Percentiles rank a stretch among this genome's conserved stretches.
Conservation (phyloP, 495 filamentous ascomycete genomes). For the Podospora conica region DNA sequence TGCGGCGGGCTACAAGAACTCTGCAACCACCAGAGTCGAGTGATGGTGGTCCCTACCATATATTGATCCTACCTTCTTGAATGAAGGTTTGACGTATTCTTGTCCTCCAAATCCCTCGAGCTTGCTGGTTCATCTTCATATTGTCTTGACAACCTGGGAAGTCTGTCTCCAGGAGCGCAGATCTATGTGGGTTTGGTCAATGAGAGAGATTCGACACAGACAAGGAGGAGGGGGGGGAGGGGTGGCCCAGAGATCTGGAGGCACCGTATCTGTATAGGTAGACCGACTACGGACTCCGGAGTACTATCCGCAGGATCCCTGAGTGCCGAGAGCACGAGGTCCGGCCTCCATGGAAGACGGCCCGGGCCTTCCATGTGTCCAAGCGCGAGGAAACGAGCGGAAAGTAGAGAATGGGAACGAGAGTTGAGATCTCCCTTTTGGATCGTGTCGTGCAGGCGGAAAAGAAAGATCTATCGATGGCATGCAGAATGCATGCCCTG, state of each 20-base stretch:
- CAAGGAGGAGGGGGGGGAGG: too few relatives aligned
- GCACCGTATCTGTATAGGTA: too few relatives aligned
- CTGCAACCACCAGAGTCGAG: background rate
- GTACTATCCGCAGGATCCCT: too few relatives aligned
- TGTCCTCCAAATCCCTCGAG: background rate
- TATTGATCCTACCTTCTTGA: background rate
- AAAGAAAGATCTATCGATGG: background rate
- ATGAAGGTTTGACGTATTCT: background rate
- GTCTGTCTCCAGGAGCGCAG: background rate
- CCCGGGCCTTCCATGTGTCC: too few relatives aligned
- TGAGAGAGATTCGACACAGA: background rate
- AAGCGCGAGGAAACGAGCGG: too few relatives aligned
- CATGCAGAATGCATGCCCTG: background rate
- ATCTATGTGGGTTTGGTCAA: background rate
- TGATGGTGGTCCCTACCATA: background rate
- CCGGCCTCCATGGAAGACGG: too few relatives aligned
- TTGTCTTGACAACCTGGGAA: background rate
- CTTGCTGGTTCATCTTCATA: too few relatives aligned
- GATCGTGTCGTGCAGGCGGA: background rate
- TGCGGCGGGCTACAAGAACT: background rate
- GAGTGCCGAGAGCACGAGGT: too few relatives aligned
- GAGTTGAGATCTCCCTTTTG: background rate
- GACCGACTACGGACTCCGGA: too few relatives aligned
- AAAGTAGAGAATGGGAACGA: background rate
- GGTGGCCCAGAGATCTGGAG: too few relatives aligned